A percentile compares a stretch with the other conserved stretches of the same genome.
phyloP scores from a whole-genome alignment of 108 stramenopile genomes.

The Conticribra weissflogii region DNA sequence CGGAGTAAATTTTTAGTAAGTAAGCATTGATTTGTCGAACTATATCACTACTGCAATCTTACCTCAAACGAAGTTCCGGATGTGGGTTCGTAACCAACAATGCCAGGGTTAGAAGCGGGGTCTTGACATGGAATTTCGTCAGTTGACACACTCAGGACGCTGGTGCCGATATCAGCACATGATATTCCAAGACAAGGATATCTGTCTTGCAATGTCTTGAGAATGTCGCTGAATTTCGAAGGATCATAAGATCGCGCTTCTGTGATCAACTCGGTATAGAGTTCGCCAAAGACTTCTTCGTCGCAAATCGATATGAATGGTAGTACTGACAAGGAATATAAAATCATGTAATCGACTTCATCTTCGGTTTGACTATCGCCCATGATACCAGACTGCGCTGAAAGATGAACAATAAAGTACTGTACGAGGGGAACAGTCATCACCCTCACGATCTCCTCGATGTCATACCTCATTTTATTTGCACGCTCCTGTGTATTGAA shows the following conservation, averaged over 20 bases:
- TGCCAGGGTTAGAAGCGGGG: slow-evolving; percentile 2
- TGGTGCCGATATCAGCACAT: slow-evolving; percentile 26
- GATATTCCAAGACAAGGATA: slow-evolving; percentile 45
- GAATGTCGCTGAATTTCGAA: slow-evolving; percentile 6
- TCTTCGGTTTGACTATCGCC: neutral
- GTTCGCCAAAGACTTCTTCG: slow-evolving; percentile 19
- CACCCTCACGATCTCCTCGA: slow-evolving; percentile 50
- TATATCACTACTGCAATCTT: no score
- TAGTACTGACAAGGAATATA: slow-evolving; percentile 43
- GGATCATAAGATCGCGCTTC: slow-evolving; percentile 2
- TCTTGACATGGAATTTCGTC: slow-evolving; percentile 3
- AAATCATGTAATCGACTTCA: slow-evolving; percentile 28
- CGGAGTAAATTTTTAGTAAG: no score
- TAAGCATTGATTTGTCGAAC: no score
- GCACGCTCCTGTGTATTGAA: slow-evolving; percentile 18
- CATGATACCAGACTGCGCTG: slow-evolving; percentile 22
- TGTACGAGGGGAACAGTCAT: slow-evolving; percentile 67
- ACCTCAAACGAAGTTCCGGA: slow-evolving; percentile 27
- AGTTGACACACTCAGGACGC: neutral
- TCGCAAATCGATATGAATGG: slow-evolving; percentile 47
- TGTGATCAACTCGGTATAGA: slow-evolving; percentile 26
- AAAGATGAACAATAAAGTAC: slow-evolving; percentile 52
- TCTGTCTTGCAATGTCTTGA: slow-evolving; percentile 29
- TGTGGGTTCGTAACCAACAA: slow-evolving; percentile 37
- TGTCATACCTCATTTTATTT: slow-evolving; percentile 38